Evolutionary conservation across 163 green algal species (phyloP).

Genomic region (Volvox carteri): DNA sequence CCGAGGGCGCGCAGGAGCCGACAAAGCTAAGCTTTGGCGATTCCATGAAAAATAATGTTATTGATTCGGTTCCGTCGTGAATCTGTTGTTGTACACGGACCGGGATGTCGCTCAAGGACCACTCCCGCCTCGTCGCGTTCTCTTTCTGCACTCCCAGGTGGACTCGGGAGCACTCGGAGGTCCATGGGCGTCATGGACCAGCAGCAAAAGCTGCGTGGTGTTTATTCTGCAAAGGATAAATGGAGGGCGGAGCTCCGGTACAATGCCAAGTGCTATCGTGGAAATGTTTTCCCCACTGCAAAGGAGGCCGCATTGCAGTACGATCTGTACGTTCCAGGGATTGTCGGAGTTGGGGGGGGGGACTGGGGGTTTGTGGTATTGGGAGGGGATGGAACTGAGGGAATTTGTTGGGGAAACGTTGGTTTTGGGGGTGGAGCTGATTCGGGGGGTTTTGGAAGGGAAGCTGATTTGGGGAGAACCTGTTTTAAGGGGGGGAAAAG

Average conservation of each 20-base stretch:
- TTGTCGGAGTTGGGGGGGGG: neutral
- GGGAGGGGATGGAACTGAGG: too few species aligned
- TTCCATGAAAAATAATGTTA: neutral
- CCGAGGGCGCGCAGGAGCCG: too few species aligned
- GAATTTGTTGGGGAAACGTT: too few species aligned
- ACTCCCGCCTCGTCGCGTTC: neutral
- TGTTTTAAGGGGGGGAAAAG: too few species aligned
- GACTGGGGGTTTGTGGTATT: too few species aligned
- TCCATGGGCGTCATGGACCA: neutral
- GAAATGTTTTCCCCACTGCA: neutral
- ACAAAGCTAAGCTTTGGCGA: too few species aligned
- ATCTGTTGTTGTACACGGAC: neutral
- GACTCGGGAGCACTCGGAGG: too few species aligned
- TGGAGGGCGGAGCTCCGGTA: neutral
- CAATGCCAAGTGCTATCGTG: neutral
- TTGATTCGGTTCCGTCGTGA: neutral
- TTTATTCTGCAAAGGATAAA: neutral
- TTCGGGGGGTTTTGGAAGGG: too few species aligned
- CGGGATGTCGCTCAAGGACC: neutral
- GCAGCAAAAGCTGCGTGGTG: neutral
- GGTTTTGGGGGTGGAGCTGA: too few species aligned
- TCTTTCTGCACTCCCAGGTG: neutral
- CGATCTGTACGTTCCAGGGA: conserved; percentile 29
- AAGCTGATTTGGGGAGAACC: too few species aligned
- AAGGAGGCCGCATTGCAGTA: conserved; percentile 28